Evolutionary conservation across 2,329 filamentous ascomycete genomes (phyloP).

Genomic region (Trichophaea hybrida): DNA sequence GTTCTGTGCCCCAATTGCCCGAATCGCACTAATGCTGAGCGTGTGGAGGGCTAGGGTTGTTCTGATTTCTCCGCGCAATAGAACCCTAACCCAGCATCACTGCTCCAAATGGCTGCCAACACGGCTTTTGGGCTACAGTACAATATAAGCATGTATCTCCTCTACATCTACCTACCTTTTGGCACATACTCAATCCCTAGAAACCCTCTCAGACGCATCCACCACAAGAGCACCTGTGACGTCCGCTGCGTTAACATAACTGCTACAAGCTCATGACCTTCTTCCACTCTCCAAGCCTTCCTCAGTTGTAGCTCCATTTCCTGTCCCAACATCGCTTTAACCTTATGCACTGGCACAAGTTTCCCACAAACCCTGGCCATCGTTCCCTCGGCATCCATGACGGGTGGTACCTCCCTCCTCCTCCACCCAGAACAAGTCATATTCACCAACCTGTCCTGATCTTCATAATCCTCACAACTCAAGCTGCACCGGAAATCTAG

Average conservation of each 20-base stretch:
- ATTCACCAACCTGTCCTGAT: not conserved
- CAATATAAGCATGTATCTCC: not conserved
- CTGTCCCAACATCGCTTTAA: not conserved
- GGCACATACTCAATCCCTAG: not conserved
- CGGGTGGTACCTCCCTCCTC: not conserved
- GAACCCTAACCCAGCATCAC: no score
- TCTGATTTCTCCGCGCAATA: no score
- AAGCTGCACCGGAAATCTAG: not conserved
- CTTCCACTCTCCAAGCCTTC: not conserved
- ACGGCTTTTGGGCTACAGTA: no score
- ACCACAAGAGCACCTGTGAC: not conserved
- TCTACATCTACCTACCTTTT: not conserved
- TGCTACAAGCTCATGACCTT: conserved; percentile 9
- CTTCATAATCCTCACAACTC: not conserved
- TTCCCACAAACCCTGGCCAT: conserved; percentile 4
- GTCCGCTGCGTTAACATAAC: not conserved
- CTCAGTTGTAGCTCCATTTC: not conserved
- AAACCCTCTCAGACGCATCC: not conserved
- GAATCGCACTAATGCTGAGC: no score
- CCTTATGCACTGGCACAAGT: not conserved
- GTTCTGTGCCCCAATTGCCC: no score
- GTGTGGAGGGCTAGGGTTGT: no score
- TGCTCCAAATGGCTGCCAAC: no score
- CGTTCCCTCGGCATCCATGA: conserved; percentile 4
- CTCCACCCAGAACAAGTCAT: not conserved